These are phyloP conservation scores for Blastobotrys mokoenaii DNA, from an alignment of 805 yeast species.

Conservation along the genomic window DNA sequence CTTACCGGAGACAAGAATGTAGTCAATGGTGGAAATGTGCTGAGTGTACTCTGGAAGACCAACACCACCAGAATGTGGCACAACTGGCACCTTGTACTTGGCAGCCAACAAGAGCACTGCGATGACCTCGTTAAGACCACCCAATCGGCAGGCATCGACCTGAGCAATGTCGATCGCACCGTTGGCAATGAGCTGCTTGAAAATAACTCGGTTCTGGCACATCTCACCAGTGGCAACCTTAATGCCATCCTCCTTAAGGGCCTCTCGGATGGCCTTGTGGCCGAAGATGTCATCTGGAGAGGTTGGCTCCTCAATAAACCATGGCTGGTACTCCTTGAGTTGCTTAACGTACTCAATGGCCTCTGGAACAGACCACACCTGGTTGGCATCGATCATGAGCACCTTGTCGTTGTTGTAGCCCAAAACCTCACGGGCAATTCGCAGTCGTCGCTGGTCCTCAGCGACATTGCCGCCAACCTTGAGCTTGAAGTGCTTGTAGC, in stretches of 20 bases:
- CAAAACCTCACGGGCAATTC: constrained; percentile 32
- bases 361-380: constrained; percentile 31
- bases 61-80: constrained; percentile 32
- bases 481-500: constrained; percentile 35
- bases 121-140: constrained; percentile 29
- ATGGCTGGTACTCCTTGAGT: constrained; percentile 27
- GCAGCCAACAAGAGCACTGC: constrained; percentile 29
- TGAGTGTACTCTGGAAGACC: constrained; percentile 32
- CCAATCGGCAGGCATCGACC: constrained; percentile 30
- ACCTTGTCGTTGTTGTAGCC: constrained; percentile 32
- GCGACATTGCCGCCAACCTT: constrained; percentile 35
- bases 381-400: constrained; percentile 31
- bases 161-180: constrained; percentile 29
- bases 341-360: constrained; percentile 28
- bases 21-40: constrained; percentile 30
- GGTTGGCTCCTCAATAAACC: constrained; percentile 32
- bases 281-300: constrained; percentile 31
- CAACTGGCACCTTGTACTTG: constrained; percentile 28
- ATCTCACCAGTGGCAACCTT: constrained; percentile 31
- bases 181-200: constrained; percentile 26
- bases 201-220: constrained; percentile 30
- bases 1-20: constrained; percentile 25
- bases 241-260: constrained; percentile 27
- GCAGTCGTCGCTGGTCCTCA: constrained; percentile 31
- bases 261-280: constrained; percentile 25